Evolutionary conservation across 495 filamentous ascomycete genomes (phyloP).

Genomic region (Copromyces sp.): DNA sequence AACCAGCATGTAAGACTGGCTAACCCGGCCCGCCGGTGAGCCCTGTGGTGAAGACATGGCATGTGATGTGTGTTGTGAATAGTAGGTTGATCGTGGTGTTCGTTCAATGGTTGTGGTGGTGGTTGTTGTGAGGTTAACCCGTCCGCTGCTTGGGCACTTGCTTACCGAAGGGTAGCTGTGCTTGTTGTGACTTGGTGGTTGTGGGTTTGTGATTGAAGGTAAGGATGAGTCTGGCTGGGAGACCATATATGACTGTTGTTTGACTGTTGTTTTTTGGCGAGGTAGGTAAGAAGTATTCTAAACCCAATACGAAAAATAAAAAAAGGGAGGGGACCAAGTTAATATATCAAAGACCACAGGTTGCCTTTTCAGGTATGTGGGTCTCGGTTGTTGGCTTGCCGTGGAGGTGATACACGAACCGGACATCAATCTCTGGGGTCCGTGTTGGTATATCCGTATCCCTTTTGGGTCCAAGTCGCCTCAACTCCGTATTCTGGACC

Average conservation of each 20-base stretch:
- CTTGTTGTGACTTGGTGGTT: background rate
- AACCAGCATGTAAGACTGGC: constrained; percentile 28
- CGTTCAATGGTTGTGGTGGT: background rate
- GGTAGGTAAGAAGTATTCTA: background rate
- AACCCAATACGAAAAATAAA: background rate
- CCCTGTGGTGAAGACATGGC: constrained; percentile 20
- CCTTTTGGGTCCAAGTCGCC: background rate
- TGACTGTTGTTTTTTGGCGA: no score
- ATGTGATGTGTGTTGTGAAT: background rate
- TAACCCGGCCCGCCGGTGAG: constrained; percentile 10
- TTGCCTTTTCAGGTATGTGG: background rate
- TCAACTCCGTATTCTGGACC: background rate
- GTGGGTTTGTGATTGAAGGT: background rate
- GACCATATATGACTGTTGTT: background rate
- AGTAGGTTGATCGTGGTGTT: background rate
- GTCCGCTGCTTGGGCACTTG: background rate
- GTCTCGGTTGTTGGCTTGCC: background rate
- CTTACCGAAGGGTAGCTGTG: background rate
- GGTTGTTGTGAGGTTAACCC: background rate
- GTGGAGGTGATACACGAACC: background rate
- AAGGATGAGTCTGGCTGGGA: background rate
- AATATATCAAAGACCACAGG: background rate
- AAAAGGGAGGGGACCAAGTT: background rate
- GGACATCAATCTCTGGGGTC: background rate
- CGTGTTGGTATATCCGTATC: background rate